Evolutionary conservation across 2,329 filamentous ascomycete genomes (phyloP).

Genomic region (Diaporthe helianthi): DNA sequence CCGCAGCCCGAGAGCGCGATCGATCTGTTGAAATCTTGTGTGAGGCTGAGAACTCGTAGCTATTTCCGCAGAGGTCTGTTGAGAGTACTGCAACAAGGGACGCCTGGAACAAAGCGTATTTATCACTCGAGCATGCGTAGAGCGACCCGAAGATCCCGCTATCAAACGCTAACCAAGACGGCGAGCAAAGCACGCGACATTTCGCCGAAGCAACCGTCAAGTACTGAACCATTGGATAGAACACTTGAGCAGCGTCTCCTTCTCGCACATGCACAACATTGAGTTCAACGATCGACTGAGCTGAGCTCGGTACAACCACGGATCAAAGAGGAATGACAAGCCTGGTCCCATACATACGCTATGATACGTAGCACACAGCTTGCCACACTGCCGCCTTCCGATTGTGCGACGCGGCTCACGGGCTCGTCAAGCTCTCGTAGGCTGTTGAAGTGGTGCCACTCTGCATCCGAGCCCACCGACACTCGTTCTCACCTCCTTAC

Average conservation of each 20-base stretch:
- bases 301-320: not conserved
- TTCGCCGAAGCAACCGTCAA: slow-evolving; percentile 6
- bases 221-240: not conserved
- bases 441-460: not conserved
- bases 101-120: not conserved
- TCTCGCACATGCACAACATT: slow-evolving; percentile 4
- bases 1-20: slow-evolving; percentile 66
- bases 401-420: not conserved
- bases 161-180: slow-evolving; percentile 25
- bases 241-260: not conserved
- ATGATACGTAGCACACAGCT: not conserved
- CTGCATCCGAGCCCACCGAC: not conserved
- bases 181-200: slow-evolving; percentile 12
- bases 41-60: not conserved
- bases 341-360: too few relatives aligned
- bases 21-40: slow-evolving; percentile 40
- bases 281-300: not conserved
- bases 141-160: slow-evolving; percentile 28
- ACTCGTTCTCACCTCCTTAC: not conserved
- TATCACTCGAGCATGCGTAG: not conserved
- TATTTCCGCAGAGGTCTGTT: not conserved
- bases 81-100: not conserved
- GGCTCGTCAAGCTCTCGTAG: not conserved
- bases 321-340: not conserved
- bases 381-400: slow-evolving; percentile 5